Conservation (phyloP, 139 green algal species). For the Closterium sp. region DNA sequence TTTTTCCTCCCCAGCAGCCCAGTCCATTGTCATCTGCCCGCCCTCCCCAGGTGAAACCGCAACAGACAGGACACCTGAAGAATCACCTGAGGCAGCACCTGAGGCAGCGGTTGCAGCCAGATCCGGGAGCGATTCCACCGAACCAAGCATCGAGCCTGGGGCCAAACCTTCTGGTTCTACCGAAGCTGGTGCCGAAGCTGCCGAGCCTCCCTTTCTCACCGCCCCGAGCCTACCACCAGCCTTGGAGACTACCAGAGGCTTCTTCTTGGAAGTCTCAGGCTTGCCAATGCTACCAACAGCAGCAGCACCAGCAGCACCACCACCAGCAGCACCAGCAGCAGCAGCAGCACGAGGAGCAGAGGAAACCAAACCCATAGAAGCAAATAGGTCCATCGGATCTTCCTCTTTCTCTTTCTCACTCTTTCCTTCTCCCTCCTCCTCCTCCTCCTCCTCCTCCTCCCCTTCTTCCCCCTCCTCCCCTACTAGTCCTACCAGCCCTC, state of each 20-base stretch:
- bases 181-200: neutral
- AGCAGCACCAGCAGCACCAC: neutral
- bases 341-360: neutral
- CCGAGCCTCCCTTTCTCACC: neutral
- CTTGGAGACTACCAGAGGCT: neutral
- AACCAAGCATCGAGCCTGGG: neutral
- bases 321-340: neutral
- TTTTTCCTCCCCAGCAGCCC: neutral
- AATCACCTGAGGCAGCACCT: neutral
- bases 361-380: neutral
- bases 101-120: neutral
- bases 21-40: neutral
- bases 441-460: neutral
- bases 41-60: neutral
- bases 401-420: neutral
- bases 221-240: neutral
- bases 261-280: neutral
- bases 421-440: neutral
- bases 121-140: neutral
- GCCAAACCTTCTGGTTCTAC: neutral
- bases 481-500: neutral
- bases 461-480: neutral
- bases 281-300: neutral
- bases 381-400: neutral
- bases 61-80: neutral